Evolutionary conservation across 192 early-diverging fungal genomes (phyloP).

Genomic region (Umbelopsis sp.): DNA sequence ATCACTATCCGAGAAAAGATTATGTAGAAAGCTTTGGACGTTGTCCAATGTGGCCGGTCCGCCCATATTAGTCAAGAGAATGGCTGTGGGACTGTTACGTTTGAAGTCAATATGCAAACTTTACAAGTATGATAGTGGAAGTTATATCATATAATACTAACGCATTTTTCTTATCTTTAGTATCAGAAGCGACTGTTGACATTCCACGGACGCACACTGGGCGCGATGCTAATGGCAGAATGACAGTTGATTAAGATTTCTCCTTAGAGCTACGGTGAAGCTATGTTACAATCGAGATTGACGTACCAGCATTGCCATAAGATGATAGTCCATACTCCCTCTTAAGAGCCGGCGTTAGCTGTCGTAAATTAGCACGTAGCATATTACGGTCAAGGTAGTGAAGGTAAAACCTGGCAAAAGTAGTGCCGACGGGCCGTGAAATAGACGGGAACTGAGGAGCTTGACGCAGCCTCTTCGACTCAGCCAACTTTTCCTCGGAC

Average conservation of each 20-base stretch:
- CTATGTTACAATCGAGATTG: background rate
- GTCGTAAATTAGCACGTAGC: background rate
- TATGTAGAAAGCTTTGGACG: constrained; percentile 79
- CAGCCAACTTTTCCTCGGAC: background rate
- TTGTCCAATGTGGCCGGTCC: constrained; percentile 77
- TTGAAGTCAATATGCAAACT: background rate
- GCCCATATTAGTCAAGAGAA: constrained; percentile 94
- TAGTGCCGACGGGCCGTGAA: constrained; percentile 8
- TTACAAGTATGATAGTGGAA: background rate
- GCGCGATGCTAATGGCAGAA: background rate
- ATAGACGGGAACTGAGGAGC: background rate
- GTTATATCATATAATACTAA: background rate
- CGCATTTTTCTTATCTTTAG: background rate
- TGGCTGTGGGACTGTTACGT: constrained; percentile 62
- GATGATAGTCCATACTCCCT: background rate
- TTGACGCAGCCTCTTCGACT: background rate
- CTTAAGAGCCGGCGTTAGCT: background rate
- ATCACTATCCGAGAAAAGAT: constrained; percentile 90
- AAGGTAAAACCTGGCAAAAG: background rate
- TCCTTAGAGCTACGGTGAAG: background rate
- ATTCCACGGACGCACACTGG: background rate
- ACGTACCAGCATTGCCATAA: background rate
- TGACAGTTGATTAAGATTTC: background rate
- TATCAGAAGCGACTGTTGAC: background rate
- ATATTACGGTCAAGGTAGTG: background rate